A percentile compares a stretch with the other conserved stretches of the same genome.
Conservation (phyloP, 2,329 filamentous ascomycete genomes). For the Mycocentrospora acerina region DNA sequence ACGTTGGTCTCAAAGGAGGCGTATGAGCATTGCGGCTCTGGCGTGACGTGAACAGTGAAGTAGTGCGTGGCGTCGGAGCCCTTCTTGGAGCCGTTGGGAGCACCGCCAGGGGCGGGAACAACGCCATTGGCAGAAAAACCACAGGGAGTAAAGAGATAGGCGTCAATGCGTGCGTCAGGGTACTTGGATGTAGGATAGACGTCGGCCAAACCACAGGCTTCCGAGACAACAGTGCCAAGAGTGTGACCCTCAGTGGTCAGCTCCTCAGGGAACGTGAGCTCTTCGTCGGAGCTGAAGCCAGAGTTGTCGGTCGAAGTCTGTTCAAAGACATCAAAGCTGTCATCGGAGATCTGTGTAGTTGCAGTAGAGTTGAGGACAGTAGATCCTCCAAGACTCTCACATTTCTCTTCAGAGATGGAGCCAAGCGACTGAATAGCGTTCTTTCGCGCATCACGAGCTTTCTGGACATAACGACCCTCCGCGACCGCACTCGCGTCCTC, state of each 20-base stretch:
- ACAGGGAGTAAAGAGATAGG: constrained; percentile 94
- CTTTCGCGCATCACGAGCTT: constrained; percentile 64
- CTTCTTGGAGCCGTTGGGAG: constrained; percentile 48
- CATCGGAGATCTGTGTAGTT: constrained; percentile 51
- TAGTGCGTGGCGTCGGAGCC: constrained; percentile 64
- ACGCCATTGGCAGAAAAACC: constrained; percentile 98
- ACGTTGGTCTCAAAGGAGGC: constrained; percentile 99
- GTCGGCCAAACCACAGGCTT: constrained; percentile 82
- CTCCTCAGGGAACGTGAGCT: constrained; percentile 65
- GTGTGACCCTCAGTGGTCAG: constrained; percentile 91
- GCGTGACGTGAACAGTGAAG: constrained; percentile 97
- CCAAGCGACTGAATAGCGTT: constrained; percentile 61
- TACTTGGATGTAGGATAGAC: constrained; percentile 87
- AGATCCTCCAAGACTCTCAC: constrained; percentile 38
- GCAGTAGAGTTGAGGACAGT: constrained; percentile 44
- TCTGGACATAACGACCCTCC: constrained; percentile 72
- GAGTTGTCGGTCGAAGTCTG: constrained; percentile 67
- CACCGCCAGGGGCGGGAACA: constrained; percentile 68
- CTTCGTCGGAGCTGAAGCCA: constrained; percentile 59
- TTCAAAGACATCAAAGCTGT: constrained; percentile 77
- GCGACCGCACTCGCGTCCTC: constrained; percentile 88
- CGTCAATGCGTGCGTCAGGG: constrained; percentile 89
- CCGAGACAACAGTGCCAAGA: constrained; percentile 87
- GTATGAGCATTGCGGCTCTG: constrained; percentile 95
- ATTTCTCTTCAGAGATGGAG: constrained; percentile 56